Conservation (phyloP, 2,329 filamentous ascomycete genomes). For the Aspergillus chevalieri region DNA sequence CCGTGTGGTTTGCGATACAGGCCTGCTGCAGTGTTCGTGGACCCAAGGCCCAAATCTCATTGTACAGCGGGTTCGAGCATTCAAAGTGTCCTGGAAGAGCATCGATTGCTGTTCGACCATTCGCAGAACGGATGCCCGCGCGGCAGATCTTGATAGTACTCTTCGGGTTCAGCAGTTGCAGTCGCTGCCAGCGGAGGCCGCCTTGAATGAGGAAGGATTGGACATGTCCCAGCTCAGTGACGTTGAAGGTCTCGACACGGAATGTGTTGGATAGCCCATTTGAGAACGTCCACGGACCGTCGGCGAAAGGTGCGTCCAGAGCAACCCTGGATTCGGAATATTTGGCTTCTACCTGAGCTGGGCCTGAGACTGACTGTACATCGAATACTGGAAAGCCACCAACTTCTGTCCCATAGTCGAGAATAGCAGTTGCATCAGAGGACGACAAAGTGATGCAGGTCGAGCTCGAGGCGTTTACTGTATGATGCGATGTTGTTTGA, state of each 20-base stretch:
- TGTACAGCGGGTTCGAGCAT: conserved; percentile 9
- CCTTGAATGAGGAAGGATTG: conserved; percentile 12
- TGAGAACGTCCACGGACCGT: conserved; percentile 12
- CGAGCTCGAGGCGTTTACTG: not conserved
- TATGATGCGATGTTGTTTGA: not conserved
- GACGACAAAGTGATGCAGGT: conserved; percentile 6
- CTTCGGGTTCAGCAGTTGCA: not conserved
- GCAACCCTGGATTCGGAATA: conserved; percentile 11
- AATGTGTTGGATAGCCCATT: conserved; percentile 10
- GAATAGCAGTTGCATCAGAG: conserved; percentile 2
- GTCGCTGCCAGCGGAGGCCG: conserved; percentile 11
- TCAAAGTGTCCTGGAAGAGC: conserved; percentile 6
- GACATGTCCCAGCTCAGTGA: conserved; percentile 6
- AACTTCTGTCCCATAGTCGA: conserved; percentile 13
- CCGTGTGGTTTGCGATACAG: conserved; percentile 7
- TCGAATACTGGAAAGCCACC: conserved; percentile 12
- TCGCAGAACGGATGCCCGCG: not conserved
- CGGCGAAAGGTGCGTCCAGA: conserved; percentile 7
- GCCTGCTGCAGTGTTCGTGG: conserved; percentile 10
- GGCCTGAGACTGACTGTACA: conserved; percentile 4
- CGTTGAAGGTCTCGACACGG: conserved; percentile 13
- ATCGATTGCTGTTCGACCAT: conserved; percentile 2
- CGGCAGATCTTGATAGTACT: conserved; percentile 3
- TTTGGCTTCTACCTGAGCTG: conserved; percentile 13
- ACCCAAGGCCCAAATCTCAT: conserved; percentile 13